Base-by-base conservation (phyloP, 495 filamentous ascomycete genomes). In the Aspergillus avenaceus region DNA sequence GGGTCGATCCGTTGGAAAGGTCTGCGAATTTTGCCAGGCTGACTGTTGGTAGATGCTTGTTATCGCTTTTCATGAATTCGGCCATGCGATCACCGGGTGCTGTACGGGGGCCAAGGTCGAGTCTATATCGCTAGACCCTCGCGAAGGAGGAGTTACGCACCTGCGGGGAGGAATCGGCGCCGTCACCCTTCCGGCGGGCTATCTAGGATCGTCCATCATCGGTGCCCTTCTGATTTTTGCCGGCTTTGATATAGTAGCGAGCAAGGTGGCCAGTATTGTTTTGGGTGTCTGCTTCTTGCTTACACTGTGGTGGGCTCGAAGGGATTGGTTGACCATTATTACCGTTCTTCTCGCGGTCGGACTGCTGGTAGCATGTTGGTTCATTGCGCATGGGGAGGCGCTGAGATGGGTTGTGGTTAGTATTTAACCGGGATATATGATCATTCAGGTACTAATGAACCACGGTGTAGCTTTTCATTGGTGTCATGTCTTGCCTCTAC, bases 51-150 rank as follows among this genome's bases (percentile, higher is more conserved):
- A 84, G 84, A 91, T 91, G 87, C 78, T 91, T 27, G 86, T 90
- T 9, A 91, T 91, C 44, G 86, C 87, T 25, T 91, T 90, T 68
- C 86, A 91, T 72, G 87, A 91, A 63, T 91, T 90, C 65, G 79
- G 83, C 25, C 87, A 91, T 70, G 87, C 87, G 37, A 82, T 86
- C 54, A 82, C 83, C 5, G 83, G 85, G 32, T 77, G 81, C 54
- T 81, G 84, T 40, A 91, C 87, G 0, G 86, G 87, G 36, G 87
- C 86, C 5, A 71, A 70, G 38, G 86, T 91, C 24, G 79, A 87
- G 48, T 84, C 81, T n/a, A 91, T 86, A 45, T 82, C 79, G 0
- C 70, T 83, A 14, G 84, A 88, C 63, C 84, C 83, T 2, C 73
- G 80, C 47, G 83, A 88, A 63, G 84, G 86, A 48, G 85, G 86